Percentiles rank a stretch among this genome's conserved stretches.
Evolutionary conservation across 2,329 filamentous ascomycete species (phyloP).

Genomic region (Piedraia hortae): DNA sequence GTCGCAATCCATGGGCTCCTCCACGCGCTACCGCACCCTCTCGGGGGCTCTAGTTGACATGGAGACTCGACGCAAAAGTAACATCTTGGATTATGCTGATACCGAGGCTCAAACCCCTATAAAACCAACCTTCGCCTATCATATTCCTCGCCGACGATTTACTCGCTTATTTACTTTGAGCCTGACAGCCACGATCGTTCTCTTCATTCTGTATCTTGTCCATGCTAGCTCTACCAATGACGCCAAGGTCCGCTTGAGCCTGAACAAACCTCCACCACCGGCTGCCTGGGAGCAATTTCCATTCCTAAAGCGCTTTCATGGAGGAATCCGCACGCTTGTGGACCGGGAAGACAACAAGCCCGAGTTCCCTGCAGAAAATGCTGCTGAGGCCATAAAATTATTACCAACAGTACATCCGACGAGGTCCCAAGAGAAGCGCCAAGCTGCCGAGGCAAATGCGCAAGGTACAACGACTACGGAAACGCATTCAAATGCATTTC

Average conservation of each 20-base stretch:
- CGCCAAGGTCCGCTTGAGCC: slow-evolving; percentile 27
- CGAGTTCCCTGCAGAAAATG: slow-evolving; percentile 47
- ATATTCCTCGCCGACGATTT: slow-evolving; percentile 27
- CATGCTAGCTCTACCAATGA: slow-evolving; percentile 16
- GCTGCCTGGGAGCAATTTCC: slow-evolving; percentile 65
- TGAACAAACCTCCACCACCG: slow-evolving; percentile 28
- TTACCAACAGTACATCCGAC: slow-evolving; percentile 12
- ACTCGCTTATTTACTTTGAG: slow-evolving; percentile 52
- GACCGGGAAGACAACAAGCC: slow-evolving; percentile 37
- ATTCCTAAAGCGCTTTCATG: slow-evolving; percentile 72
- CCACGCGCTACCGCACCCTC: slow-evolving; percentile 11
- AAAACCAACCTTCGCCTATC: slow-evolving; percentile 11
- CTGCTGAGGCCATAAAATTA: slow-evolving; percentile 24
- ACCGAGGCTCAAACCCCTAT: slow-evolving; percentile 3
- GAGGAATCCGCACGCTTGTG: slow-evolving; percentile 50
- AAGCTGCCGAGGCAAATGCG: slow-evolving; percentile 1
- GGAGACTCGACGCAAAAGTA: slow-evolving; percentile 15
- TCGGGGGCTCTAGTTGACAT: slow-evolving; percentile 10
- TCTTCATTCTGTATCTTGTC: slow-evolving; percentile 55
- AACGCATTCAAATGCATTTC: not conserved
- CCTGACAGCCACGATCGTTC: slow-evolving; percentile 37
- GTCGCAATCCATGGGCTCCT: too few species aligned
- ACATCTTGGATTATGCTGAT: slow-evolving; percentile 10
- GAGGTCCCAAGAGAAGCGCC: slow-evolving; percentile 8
- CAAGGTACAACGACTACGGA: slow-evolving; percentile 1